These are phyloP conservation scores for Blastobotrys aristatus DNA, from an alignment of 1,139 yeast species.

Conservation along the genomic window DNA sequence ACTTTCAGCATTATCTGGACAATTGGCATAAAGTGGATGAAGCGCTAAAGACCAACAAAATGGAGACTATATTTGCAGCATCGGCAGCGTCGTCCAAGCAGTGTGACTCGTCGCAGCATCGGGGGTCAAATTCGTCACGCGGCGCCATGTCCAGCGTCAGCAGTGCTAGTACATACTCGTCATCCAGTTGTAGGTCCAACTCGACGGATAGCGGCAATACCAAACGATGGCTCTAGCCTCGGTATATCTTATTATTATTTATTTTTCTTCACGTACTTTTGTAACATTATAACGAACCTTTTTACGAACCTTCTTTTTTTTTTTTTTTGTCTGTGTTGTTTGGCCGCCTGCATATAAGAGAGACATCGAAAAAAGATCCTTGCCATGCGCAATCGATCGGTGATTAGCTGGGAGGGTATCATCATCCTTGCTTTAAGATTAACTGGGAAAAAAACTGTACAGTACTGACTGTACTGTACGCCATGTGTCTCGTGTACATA, in stretches of 20 bases:
- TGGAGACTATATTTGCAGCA: neutral
- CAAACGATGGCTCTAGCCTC: neutral
- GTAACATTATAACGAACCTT: too few species aligned
- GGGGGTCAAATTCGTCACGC: constrained; percentile 9
- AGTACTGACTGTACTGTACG: too few species aligned
- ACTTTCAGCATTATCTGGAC: constrained; percentile 8
- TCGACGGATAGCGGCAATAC: neutral
- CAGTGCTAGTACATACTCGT: constrained; percentile 1
- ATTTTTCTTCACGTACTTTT: too few species aligned
- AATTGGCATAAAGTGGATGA: constrained; percentile 14
- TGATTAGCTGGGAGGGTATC: too few species aligned
- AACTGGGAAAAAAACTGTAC: too few species aligned
- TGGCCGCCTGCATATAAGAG: too few species aligned
- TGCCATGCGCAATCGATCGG: too few species aligned
- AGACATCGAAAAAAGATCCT: too few species aligned
- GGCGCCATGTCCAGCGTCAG: constrained; percentile 7
- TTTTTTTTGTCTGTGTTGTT: too few species aligned
- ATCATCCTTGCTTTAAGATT: too few species aligned
- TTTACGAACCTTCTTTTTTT: too few species aligned
- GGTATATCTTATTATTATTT: neutral
- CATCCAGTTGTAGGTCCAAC: neutral
- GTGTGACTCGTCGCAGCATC: neutral
- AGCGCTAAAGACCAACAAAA: neutral
- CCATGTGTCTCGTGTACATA: too few species aligned
- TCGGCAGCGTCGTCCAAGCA: neutral